Evolutionary conservation across 1,139 yeast species (phyloP), one percentile per base, ranked within the genome.

Genomic region (Blastobotrys apis): DNA sequence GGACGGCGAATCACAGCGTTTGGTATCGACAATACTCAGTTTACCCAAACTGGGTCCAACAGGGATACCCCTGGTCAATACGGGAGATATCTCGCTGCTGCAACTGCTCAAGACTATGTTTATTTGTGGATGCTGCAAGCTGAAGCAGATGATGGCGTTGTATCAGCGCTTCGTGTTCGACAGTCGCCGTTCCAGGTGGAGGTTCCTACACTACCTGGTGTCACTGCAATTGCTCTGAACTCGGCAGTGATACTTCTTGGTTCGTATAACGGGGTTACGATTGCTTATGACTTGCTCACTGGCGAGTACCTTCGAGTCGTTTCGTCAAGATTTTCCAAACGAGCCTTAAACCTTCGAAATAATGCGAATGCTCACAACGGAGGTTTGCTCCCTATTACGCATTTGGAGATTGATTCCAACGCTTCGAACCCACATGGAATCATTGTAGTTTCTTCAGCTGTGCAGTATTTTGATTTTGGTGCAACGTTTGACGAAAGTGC

Each of bases 401-500:
- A 65, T 16, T 69, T 79, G 1, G 56, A 62, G 25, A 56, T 81
- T 30, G 78, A 74, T 38, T 68, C 69, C 4, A 68, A 71, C 47
- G 56, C 74, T 58, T 31, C 55, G 5, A 66, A 69, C 9, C 67
- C 77, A 1, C 71, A 71, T 47, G 90, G 88, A 1, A 58, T 80
- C 2, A 65, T 80, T 3, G 66, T 74, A 1, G 73, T 79, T 43
- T 81, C 80, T 2, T 75, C 79, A 19, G 67, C 75, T 1, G 65
- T 81, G 1, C 87, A 81, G 55, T 79, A 76, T 56, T 81, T 82
- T 57, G 78, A 77, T 51, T 73, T 78, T 62, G 92, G 90, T 4
- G 69, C 69, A 12, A 55, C 55, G 16, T 44, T 50, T 25, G 53
- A 50, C 29, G 47, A 50, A 22, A 51, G 47, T 3, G 50, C 55